Conservation (phyloP, 2,329 filamentous ascomycete genomes). For the Sarocladiaceae sp. region DNA sequence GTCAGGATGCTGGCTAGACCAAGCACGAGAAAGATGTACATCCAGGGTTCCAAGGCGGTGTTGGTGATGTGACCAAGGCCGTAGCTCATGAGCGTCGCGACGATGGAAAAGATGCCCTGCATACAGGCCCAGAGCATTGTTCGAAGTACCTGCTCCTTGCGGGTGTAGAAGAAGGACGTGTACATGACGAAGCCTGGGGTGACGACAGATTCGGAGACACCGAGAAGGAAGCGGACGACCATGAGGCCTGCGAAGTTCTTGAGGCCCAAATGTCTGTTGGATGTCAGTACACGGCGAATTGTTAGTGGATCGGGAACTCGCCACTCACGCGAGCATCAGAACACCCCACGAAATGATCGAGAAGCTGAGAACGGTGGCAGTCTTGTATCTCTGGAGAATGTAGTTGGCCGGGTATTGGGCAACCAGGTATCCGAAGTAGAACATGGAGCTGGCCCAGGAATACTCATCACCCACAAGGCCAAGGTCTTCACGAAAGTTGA, state of each 20-base stretch:
- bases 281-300: background rate
- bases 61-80: constrained; percentile 52
- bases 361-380: background rate
- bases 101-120: constrained; percentile 52
- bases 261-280: background rate
- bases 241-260: constrained; percentile 18
- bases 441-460: constrained; percentile 38
- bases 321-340: constrained; percentile 5
- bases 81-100: constrained; percentile 51
- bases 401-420: constrained; percentile 20
- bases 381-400: constrained; percentile 27
- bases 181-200: constrained; percentile 16
- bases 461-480: constrained; percentile 39
- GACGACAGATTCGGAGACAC: constrained; percentile 15
- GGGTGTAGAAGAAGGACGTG: constrained; percentile 15
- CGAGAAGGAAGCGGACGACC: constrained; percentile 15
- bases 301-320: background rate
- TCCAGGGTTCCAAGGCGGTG: constrained; percentile 5
- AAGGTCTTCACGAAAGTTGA: constrained; percentile 38
- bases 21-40: constrained; percentile 19
- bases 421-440: constrained; percentile 40
- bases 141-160: constrained; percentile 13
- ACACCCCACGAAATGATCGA: background rate
- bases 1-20: constrained; percentile 13
- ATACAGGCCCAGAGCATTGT: constrained; percentile 3